Evolutionary conservation across 257 asterid genomes (phyloP).

Genomic region (Ligustrum vulgare): DNA sequence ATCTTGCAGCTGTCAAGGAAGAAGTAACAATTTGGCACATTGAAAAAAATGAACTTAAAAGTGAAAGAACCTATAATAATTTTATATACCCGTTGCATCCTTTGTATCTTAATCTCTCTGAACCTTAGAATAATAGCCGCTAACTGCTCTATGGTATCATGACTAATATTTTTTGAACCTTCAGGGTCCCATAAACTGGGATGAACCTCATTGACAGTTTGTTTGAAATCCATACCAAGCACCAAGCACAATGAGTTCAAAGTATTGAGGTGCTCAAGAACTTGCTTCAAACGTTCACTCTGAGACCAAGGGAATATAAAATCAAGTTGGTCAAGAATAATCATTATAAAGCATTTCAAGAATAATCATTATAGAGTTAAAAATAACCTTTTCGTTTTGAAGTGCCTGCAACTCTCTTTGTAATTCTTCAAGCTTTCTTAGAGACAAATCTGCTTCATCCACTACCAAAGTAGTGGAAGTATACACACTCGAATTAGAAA

Average conservation of each 20-base stretch:
- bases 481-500: slow-evolving; percentile 39
- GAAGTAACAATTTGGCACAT: neutral
- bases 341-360: neutral
- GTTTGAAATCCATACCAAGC: slow-evolving; percentile 84
- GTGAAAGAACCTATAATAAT: slow-evolving; percentile 6
- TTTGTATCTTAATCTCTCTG: slow-evolving; percentile 66
- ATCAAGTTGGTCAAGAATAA: slow-evolving; percentile 16
- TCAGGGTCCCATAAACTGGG: slow-evolving; percentile 79
- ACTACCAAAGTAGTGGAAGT: slow-evolving; percentile 32
- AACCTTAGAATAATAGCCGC: slow-evolving; percentile 60
- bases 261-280: slow-evolving; percentile 62
- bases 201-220: slow-evolving; percentile 69
- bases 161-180: slow-evolving; percentile 62
- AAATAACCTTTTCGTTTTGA: slow-evolving; percentile 75
- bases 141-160: slow-evolving; percentile 64
- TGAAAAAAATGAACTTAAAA: slow-evolving; percentile 20
- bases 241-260: slow-evolving; percentile 76
- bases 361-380: slow-evolving; percentile 3
- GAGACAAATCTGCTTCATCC: slow-evolving; percentile 77
- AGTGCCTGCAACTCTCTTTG: slow-evolving; percentile 74
- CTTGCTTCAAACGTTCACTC: slow-evolving; percentile 85
- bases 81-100: slow-evolving; percentile 77
- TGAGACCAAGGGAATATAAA: slow-evolving; percentile 41
- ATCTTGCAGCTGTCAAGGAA: slow-evolving; percentile 68
- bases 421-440: slow-evolving; percentile 82